Percentiles rank a stretch among this genome's conserved stretches.
Evolutionary conservation across 768 basidiomycete species (phyloP).

Genomic region (Trametes elegans): DNA sequence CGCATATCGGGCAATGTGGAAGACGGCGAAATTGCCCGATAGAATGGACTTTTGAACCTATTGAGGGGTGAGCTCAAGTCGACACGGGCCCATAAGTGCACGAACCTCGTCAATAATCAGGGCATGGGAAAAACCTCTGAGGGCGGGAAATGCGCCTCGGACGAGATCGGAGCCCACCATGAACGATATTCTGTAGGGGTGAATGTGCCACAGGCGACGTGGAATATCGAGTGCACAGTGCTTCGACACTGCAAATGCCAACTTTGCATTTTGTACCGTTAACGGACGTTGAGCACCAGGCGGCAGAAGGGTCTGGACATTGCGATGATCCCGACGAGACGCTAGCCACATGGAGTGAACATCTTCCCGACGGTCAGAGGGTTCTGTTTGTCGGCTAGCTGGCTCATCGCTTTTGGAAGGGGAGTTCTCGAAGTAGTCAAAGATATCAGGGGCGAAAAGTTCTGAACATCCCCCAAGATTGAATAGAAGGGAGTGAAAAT

Average conservation of each 20-base stretch:
- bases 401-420: background rate
- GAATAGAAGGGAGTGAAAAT: conserved; percentile 1
- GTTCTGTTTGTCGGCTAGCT: conserved; percentile 5
- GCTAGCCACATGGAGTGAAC: conserved; percentile 10
- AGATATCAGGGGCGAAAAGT: background rate
- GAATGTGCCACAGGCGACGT: conserved; percentile 47
- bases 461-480: background rate
- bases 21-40: conserved; percentile 72
- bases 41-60: conserved; percentile 70
- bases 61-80: background rate
- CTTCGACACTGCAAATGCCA: conserved; percentile 55
- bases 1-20: conserved; percentile 55
- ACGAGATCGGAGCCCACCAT: conserved; percentile 70
- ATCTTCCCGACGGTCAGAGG: background rate
- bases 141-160: conserved; percentile 76
- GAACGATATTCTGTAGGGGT: conserved; percentile 67
- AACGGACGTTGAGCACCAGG: conserved; percentile 73
- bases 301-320: conserved; percentile 26
- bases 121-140: conserved; percentile 84
- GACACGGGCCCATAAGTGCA: background rate
- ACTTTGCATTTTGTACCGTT: conserved; percentile 49
- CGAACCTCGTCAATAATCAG: conserved; percentile 81
- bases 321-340: background rate
- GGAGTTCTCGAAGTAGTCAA: background rate
- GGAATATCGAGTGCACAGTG: conserved; percentile 57